Percentiles rank a stretch among this genome's conserved stretches.
Conservation (phyloP, 352 stramenopile species). For the Phytophthora podocarpi region DNA sequence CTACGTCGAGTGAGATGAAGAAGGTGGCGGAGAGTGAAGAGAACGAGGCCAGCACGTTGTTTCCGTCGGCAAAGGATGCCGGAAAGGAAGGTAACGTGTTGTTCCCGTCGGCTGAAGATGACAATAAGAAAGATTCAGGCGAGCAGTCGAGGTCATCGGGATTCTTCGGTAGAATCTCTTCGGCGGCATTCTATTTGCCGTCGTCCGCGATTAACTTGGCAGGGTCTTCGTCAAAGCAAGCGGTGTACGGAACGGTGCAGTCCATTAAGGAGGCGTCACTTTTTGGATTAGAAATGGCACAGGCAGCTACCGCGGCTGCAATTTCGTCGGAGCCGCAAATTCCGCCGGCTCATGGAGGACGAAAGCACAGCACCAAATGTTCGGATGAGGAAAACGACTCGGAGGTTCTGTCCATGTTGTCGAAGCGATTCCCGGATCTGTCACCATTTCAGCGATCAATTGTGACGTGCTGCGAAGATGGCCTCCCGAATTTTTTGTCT, state of each 20-base stretch:
- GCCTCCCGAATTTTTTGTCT: conserved; percentile 47
- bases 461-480: conserved; percentile 71
- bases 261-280: conserved; percentile 81
- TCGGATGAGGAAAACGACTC: conserved; percentile 32
- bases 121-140: conserved; percentile 22
- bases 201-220: conserved; percentile 68
- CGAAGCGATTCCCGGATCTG: conserved; percentile 78
- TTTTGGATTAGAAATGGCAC: conserved; percentile 72
- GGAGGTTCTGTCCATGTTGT: conserved; percentile 70
- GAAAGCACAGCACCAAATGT: conserved; percentile 3
- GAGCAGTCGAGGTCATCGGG: conserved; percentile 32
- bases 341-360: conserved; percentile 11
- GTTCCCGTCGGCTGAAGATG: conserved; percentile 24
- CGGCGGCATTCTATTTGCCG: conserved; percentile 61
- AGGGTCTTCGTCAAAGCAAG: conserved; percentile 65
- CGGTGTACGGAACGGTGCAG: conserved; percentile 69
- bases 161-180: conserved; percentile 72
- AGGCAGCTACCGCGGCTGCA: conserved; percentile 64
- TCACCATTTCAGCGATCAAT: conserved; percentile 72
- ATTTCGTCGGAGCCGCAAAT: conserved; percentile 60
- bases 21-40: not conserved
- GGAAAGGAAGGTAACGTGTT: conserved; percentile 20
- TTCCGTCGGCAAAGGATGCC: conserved; percentile 2
- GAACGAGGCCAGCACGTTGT: conserved; percentile 3
- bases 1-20: not conserved